Percentiles rank a stretch among this genome's conserved stretches.
Evolutionary conservation across 441 rosid species (phyloP).

Genomic region (Viola pubescens): DNA sequence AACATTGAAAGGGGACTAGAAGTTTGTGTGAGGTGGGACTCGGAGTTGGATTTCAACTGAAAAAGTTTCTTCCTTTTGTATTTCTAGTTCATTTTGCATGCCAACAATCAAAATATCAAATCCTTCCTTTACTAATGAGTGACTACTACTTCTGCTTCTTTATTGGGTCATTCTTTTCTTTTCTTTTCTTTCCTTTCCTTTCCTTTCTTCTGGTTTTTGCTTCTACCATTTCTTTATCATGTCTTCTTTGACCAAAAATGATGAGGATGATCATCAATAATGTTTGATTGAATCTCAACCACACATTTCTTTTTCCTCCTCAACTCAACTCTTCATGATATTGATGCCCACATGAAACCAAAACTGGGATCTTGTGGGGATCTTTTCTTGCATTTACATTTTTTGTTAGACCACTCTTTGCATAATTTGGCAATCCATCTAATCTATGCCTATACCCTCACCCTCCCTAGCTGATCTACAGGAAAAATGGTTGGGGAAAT

Average conservation of each 20-base stretch:
- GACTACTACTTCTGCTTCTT: too few species aligned
- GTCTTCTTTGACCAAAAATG: background rate
- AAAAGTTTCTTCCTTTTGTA: conserved; percentile 29
- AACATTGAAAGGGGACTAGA: conserved; percentile 22
- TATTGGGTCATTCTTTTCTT: background rate
- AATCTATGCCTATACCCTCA: too few species aligned
- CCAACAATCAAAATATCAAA: conserved; percentile 3
- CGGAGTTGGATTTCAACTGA: conserved; percentile 45
- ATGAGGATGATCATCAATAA: background rate
- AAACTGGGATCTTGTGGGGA: conserved; percentile 20
- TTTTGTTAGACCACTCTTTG: conserved; percentile 18
- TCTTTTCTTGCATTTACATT: conserved; percentile 9
- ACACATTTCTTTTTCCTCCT: background rate
- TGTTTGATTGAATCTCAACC: too few species aligned
- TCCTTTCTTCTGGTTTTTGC: background rate
- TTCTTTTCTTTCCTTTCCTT: background rate
- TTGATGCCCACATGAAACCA: conserved; percentile 9
- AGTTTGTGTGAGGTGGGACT: conserved; percentile 29
- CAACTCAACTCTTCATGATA: background rate
- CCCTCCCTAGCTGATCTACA: too few species aligned
- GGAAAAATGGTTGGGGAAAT: too few species aligned
- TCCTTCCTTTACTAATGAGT: too few species aligned
- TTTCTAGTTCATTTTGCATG: conserved; percentile 30
- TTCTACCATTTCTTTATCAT: background rate
- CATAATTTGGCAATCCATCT: conserved; percentile 22